Evolutionary conservation across 75 land plant genomes (phyloP), one percentile per base, ranked within the genome.

Genomic region (Pinus albicaulis): DNA sequence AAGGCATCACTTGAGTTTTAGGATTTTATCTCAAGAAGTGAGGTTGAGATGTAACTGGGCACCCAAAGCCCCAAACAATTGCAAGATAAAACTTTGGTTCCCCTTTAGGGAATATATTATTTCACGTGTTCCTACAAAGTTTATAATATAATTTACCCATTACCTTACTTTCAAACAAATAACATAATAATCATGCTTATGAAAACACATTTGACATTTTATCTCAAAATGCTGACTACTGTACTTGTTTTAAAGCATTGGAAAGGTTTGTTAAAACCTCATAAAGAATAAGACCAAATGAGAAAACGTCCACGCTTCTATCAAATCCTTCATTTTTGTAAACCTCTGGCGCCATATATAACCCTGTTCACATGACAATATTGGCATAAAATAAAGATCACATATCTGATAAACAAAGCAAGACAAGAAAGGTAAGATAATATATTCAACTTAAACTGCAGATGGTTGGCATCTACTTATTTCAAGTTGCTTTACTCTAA

Each of bases 261-360:
- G 52, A 10, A 48, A 48, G 52, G 52, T 48, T 61, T 26, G n/a
- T 5, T 19, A 17, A 68, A 36, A 96, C 99, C 99, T 96, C 98
- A 82, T 90, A 92, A 64, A 96, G 87, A 76, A 96, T 90, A 65
- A 92, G 74, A 23, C 92, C 94, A 84, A 92, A 92, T 15, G 99
- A 93, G 79, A 82, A 92, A 26, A 86, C 86, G 81, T 96, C 99
- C 48, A 90, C 97, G 75, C 86, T 93, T 78, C 78, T 87, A 57
- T 92, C 97, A 85, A 88, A 92, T 36, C 77, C 80, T 62, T 86
- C 88, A 78, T 83, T 81, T 70, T 76, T 83, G 73, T 84, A 88
- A 25, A 92, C 53, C 77, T 96, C 99, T 36, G 99, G 99, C 53
- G 99, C 97, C 87, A 92, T 53, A 68, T 96, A 96, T 2, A 85